Percentiles rank a stretch among this genome's conserved stretches.
Evolutionary conservation across 345 rosid species (phyloP).

Genomic region (Populus simonii): DNA sequence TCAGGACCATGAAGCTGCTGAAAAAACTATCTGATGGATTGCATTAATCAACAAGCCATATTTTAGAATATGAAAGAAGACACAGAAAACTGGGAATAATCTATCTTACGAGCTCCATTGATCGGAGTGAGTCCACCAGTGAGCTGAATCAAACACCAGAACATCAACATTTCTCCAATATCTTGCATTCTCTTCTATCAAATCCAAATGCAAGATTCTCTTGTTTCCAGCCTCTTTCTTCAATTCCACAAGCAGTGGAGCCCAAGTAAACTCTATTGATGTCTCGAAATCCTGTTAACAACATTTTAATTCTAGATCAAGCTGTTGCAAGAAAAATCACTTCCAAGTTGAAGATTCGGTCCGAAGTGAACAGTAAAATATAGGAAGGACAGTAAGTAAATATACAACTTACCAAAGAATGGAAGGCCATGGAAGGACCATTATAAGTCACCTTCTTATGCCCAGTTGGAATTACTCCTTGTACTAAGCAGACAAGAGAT

Average conservation of each 20-base stretch:
- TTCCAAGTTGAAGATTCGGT: no score
- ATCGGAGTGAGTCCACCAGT: conserved; percentile 98
- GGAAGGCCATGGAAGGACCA: conserved; percentile 88
- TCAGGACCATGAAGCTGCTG: neutral
- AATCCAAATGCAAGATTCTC: conserved; percentile 77
- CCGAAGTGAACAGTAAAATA: no score
- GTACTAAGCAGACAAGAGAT: conserved; percentile 85
- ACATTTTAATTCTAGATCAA: neutral
- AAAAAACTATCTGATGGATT: neutral
- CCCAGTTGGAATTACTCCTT: conserved; percentile 72
- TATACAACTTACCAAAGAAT: conserved; percentile 51
- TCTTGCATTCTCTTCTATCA: conserved; percentile 87
- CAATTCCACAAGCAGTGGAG: conserved; percentile 87
- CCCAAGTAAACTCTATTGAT: conserved; percentile 87
- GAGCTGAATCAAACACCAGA: conserved; percentile 93
- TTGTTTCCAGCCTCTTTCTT: conserved; percentile 48
- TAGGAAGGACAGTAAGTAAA: neutral
- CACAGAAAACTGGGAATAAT: neutral
- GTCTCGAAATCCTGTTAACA: conserved; percentile 65
- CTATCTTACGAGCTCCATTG: conserved; percentile 58
- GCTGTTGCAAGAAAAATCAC: neutral
- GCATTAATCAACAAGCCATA: neutral
- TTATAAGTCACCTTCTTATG: conserved; percentile 63
- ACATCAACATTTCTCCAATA: conserved; percentile 80
- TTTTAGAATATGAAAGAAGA: neutral